phyloP scores from a whole-genome alignment of 2,329 filamentous ascomycete species.

The Macrophomina pseudophaseolina region DNA sequence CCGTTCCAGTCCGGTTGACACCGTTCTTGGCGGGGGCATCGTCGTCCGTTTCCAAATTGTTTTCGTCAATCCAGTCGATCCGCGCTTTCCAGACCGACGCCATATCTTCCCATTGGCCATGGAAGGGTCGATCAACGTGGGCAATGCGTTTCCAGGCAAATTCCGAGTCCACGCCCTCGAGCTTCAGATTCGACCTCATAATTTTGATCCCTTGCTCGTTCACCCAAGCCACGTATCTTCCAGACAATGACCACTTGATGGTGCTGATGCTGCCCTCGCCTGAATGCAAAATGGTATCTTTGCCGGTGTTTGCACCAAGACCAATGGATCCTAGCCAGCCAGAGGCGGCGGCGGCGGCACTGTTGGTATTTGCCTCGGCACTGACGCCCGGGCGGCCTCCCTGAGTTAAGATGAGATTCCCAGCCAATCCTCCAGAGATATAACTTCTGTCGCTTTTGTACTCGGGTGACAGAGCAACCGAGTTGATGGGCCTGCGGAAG shows the following conservation, averaged over 20 bases:
- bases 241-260: conserved; percentile 93
- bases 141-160: conserved; percentile 94
- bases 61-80: conserved; percentile 90
- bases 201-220: conserved; percentile 98
- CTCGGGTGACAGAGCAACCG: conserved; percentile 91
- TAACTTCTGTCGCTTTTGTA: conserved; percentile 90
- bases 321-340: conserved; percentile 93
- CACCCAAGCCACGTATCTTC: conserved; percentile 91
- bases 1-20: conserved; percentile 48
- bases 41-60: conserved; percentile 71
- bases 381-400: conserved; percentile 80
- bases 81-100: conserved; percentile 92
- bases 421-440: conserved; percentile 86
- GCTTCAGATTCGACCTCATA: conserved; percentile 85
- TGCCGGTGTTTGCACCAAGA: conserved; percentile 75
- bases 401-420: conserved; percentile 82
- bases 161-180: conserved; percentile 77
- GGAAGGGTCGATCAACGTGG: conserved; percentile 86
- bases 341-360: conserved; percentile 80
- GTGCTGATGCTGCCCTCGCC: conserved; percentile 90
- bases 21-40: conserved; percentile 16
- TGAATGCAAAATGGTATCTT: conserved; percentile 84
- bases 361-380: conserved; percentile 83
- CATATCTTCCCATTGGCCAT: conserved; percentile 93
- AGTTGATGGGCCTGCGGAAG: conserved; percentile 89